Evolutionary conservation across 176 grass and related monocot species (phyloP), one percentile per base, ranked within the genome.

Genomic region (Luzula sylvatica): DNA sequence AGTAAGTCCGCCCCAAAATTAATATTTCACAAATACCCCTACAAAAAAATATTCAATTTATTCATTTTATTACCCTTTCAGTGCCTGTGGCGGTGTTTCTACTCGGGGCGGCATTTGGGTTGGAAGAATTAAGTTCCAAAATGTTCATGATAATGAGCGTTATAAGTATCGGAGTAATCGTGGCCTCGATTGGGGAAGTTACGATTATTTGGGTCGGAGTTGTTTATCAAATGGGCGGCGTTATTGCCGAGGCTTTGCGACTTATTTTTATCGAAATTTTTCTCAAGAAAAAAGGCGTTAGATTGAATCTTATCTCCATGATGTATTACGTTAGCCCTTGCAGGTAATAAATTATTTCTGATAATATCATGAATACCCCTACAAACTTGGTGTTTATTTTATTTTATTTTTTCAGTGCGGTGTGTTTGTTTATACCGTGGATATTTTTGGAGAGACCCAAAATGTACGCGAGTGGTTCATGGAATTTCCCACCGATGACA

Each of bases 61-160:
- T 68, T 54, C 1, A 53, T 41, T 55, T 49, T 67, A 73, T n/a
- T 61, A 42, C 18, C 45, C 11, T 64, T 82, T 48, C 77, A 96
- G 92, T 96, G 92, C 92, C 92, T 58, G 92, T 96, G 42, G 92
- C 92, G 11, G 92, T 96, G 15, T 96, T 96, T 86, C 69, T 96
- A 52, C 76, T 89, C 0, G 92, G 92, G 50, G 78, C 77, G 69
- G 81, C 85, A 67, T 79, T 74, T 73, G 81, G 84, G 26, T 74
- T 96, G 1, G 92, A 96, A 85, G 92, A 81, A 81, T 58, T 96
- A 71, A 89, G 68, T 42, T 75, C 46, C 63, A 86, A 70, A 78
- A 96, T 96, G 92, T 87, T 96, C 71, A 18, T 55, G 58, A 96
- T 96, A 61, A 96, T 96, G 92, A 89, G 74, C 61, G 26, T 86